Evolutionary conservation across 176 grass and related monocot species (phyloP).

Genomic region (Carex scoparia): DNA sequence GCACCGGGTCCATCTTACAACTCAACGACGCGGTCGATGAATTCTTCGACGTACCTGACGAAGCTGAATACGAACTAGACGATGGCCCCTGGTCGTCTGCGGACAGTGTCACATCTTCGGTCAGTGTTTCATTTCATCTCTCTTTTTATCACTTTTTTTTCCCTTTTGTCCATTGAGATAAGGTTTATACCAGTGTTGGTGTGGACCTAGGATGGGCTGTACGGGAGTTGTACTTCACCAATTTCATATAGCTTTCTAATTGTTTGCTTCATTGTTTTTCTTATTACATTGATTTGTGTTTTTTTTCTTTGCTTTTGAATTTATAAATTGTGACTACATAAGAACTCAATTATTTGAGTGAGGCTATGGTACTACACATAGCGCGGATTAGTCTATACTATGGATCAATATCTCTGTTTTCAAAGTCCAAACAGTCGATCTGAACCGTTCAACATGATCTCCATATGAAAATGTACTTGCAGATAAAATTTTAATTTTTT

Average conservation of each 20-base stretch:
- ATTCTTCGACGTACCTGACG: conserved; percentile 96
- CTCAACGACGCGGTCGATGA: conserved; percentile 76
- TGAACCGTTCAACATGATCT: too few species aligned
- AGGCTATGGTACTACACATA: too few species aligned
- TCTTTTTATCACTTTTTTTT: neutral
- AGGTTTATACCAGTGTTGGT: neutral
- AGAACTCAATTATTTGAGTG: neutral
- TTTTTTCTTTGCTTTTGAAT: too few species aligned
- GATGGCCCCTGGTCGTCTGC: conserved; percentile 67
- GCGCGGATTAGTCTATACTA: too few species aligned
- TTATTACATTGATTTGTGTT: neutral
- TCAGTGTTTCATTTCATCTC: neutral
- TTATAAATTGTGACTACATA: neutral
- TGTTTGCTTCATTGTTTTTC: neutral
- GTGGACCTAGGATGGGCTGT: neutral
- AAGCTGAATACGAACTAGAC: conserved; percentile 76
- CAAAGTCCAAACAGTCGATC: too few species aligned
- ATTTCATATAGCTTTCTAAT: neutral
- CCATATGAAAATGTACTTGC: too few species aligned
- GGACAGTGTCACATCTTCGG: conserved; percentile 39
- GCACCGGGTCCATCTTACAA: conserved; percentile 59
- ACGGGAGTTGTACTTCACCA: neutral
- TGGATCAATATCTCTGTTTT: too few species aligned
- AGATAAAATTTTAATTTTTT: too few species aligned
- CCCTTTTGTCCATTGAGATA: neutral